A percentile compares a stretch with the other conserved stretches of the same genome.
Evolutionary conservation across 2,329 filamentous ascomycete genomes (phyloP).

Genomic region (Sclerotinia trifoliorum): DNA sequence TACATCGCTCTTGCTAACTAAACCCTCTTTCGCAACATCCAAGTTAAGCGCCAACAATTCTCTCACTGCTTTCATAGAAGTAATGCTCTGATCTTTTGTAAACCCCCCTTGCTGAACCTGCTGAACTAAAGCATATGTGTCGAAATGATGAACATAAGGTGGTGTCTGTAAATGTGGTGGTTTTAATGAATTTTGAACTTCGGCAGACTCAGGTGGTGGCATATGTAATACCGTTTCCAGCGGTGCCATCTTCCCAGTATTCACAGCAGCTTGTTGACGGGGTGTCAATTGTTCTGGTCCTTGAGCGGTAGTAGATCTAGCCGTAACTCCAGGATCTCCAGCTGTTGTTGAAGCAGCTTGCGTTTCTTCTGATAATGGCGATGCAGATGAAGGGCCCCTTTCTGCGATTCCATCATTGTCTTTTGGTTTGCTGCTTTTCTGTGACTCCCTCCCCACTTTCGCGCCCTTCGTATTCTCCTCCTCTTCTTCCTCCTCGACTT

Average conservation of each 20-base stretch:
- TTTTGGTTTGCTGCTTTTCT: constrained; percentile 2
- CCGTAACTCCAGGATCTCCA: constrained; percentile 26
- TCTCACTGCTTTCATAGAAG: constrained; percentile 89
- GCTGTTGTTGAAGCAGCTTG: constrained; percentile 32
- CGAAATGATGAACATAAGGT: constrained; percentile 92
- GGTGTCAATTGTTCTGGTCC: constrained; percentile 22
- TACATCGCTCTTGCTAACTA: constrained; percentile 88
- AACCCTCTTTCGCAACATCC: constrained; percentile 71
- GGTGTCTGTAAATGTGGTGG: constrained; percentile 69
- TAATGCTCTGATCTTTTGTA: constrained; percentile 70
- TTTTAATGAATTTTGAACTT: constrained; percentile 45
- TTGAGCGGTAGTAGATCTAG: constrained; percentile 11
- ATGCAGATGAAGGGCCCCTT: constrained; percentile 26
- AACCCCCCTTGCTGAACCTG: constrained; percentile 73
- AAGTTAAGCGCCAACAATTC: constrained; percentile 75
- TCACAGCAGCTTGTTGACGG: constrained; percentile 39
- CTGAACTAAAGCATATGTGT: constrained; percentile 86
- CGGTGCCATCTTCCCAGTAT: constrained; percentile 42
- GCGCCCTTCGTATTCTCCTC: constrained; percentile 11
- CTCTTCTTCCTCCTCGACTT: constrained; percentile 23
- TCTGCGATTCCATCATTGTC: constrained; percentile 15
- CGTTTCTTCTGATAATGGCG: constrained; percentile 35
- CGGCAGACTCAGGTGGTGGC: constrained; percentile 44
- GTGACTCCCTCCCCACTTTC: constrained; percentile 18
- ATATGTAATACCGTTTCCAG: constrained; percentile 53